Evolutionary conservation across 1,284 basidiomycete species (phyloP), one percentile per base, ranked within the genome.

Genomic region (Cryptococcus deneoformans): DNA sequence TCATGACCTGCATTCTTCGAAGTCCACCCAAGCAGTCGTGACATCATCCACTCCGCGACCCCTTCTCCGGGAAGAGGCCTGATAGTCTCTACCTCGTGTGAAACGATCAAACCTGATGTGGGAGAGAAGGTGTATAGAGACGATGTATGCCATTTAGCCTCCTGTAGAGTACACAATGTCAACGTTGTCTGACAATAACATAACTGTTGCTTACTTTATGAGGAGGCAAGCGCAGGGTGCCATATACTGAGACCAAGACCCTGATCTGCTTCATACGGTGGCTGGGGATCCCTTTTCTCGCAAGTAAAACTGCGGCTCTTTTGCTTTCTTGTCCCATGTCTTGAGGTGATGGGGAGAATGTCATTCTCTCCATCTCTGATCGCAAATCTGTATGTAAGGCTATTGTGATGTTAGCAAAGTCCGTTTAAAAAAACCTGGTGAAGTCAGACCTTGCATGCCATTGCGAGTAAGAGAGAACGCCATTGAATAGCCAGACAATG

Each of bases 121-220:
- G 78, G 78, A n/a, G 71, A 77, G 62, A 79, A 73, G 6, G 75
- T 71, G 65, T 78, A 79, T 12, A 79, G 61, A 3, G 75, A 77
- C 5, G 72, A 75, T 11, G 75, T 77, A 50, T 72, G 67, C 77
- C 77, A 78, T 39, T 64, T 64, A 0, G 69, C 65, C 40, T 69
- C 67, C 69, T 71, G 43, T n/a, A 20, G 20, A 20, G 20, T 20
- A 20, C 20, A 20, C 20, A 20, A 20, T 20, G 20, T 20, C 20
- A 20, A 20, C 20, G 20, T 20, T 20, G 20, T 20, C 20, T 20
- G 20, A 20, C 20, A 20, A 20, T 20, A 20, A 20, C 20, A 20
- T 20, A 20, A 20, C 20, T 20, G 20, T 20, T 20, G 59, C 67
- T 53, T 39, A 73, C 71, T 35, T 68, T 63, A 59, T 76, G 71